These are phyloP conservation scores for Entrophospora sp. DNA, from an alignment of 192 early-diverging fungal species.

Conservation along the genomic window DNA sequence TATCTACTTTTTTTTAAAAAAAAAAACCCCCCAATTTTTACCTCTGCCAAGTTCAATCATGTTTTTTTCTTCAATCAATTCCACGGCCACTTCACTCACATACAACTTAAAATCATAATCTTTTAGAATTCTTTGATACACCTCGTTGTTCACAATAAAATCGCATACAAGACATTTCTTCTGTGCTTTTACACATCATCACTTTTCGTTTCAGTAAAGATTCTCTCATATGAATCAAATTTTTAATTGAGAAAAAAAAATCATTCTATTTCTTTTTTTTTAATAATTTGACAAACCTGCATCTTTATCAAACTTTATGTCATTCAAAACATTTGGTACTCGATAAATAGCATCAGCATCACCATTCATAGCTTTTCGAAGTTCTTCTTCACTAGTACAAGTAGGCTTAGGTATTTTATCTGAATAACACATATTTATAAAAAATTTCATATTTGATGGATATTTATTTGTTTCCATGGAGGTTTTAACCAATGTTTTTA, in stretches of 20 bases:
- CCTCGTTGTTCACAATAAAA: conserved; percentile 54
- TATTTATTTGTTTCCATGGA: conserved; percentile 24
- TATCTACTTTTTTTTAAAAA: no score
- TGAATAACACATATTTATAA: conserved; percentile 60
- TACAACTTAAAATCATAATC: conserved; percentile 61
- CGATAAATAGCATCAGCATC: conserved; percentile 50
- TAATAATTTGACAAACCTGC: no score
- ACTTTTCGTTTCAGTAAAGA: neutral
- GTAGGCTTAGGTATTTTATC: conserved; percentile 44
- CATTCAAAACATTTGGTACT: conserved; percentile 54
- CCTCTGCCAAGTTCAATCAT: conserved; percentile 47
- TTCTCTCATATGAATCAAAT: neutral
- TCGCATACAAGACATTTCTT: conserved; percentile 52
- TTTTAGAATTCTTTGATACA: conserved; percentile 39
- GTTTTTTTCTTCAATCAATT: conserved; percentile 59
- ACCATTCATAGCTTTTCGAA: conserved; percentile 50
- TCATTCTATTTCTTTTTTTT: no score
- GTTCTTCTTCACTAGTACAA: conserved; percentile 50
- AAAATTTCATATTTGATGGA: conserved; percentile 37
- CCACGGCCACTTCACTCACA: conserved; percentile 56
- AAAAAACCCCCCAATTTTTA: no score
- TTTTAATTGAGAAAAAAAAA: neutral
- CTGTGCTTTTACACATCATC: conserved; percentile 21
- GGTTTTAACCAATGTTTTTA: conserved; percentile 34
- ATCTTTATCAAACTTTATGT: conserved; percentile 41